Conservation (phyloP, 257 asterid genomes). For the Mentha longifolia region DNA sequence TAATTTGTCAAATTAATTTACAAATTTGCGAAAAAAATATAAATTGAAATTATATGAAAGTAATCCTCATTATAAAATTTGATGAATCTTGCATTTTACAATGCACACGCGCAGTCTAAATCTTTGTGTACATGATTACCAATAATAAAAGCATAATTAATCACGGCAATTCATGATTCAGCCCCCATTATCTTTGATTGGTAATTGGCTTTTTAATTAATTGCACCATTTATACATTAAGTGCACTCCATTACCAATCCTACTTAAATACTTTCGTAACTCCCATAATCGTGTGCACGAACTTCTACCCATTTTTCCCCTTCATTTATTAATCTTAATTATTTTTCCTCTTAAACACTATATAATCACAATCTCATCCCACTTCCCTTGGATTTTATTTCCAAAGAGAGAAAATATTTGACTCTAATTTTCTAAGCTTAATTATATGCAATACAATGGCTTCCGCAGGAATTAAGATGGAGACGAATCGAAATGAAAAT, state of each 20-base stretch:
- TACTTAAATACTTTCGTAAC: conserved; percentile 57
- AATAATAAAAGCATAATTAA: conserved; percentile 32
- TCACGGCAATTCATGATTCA: conserved; percentile 42
- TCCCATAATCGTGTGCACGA: conserved; percentile 71
- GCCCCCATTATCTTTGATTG: conserved; percentile 55
- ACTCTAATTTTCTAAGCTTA: neutral
- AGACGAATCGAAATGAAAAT: conserved; percentile 33
- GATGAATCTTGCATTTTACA: neutral
- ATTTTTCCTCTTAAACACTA: conserved; percentile 22
- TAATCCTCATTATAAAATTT: neutral
- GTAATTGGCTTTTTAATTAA: conserved; percentile 56
- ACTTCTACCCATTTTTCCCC: conserved; percentile 42
- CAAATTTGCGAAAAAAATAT: no score
- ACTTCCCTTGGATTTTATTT: neutral
- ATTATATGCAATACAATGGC: conserved; percentile 30
- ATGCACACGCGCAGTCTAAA: conserved; percentile 3
- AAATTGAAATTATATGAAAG: neutral
- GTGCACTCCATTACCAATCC: conserved; percentile 46
- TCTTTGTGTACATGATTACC: conserved; percentile 30
- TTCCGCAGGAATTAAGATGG: conserved; percentile 37
- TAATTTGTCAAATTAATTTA: neutral
- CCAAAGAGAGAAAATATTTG: neutral
- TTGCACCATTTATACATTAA: conserved; percentile 40
- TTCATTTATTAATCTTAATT: conserved; percentile 35
- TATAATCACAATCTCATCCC: conserved; percentile 30